Base-by-base conservation (phyloP, 1,284 basidiomycete genomes). In the Mycosarcoma maydis region DNA sequence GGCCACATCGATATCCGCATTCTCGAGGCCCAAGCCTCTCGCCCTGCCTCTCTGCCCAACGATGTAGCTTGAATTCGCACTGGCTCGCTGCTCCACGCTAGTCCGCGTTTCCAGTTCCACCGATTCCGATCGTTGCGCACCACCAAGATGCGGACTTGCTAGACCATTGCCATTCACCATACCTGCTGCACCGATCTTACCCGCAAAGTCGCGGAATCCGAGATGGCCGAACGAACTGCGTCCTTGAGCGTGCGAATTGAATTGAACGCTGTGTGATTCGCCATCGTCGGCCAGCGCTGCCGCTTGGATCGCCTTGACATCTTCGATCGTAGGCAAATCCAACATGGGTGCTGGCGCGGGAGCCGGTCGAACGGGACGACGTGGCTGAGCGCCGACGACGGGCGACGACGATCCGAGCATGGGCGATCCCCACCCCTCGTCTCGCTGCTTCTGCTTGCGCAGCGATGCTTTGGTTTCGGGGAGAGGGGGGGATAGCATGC, bases 261-360 rank as follows among this genome's bases (percentile, higher is more conserved):
- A 70, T 17, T 70, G 67, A 24, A 70, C 57, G 41, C 55, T 70
- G 57, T 70, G 70, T 9, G 64, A 57, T 30, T 51, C 55, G 37
- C 65, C 61, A 32, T 74, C 65, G 37, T 72, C 57, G 14, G 77
- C 70, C 10, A 75, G 42, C 14, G 54, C 64, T 2, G 75, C 71
- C 0, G 78, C 78, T 33, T 80, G 72, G 16, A 71, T 67, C 14
- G 78, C 77, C 20, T 76, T 72, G 32, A 81, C 76, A 24, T 81
- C 80, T 23, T 78, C 80, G 29, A 80, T 72, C 1, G 80, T 81
- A 5, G 80, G 80, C 22, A 81, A 56, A 54, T 81, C 78, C 30
- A 77, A 46, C 34, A 69, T 50, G 10, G 65, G 55, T 27, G 69
- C 66, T 2, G 78, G 75, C 11, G 71, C 75, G 10, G 76, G 76